phyloP scores from a whole-genome alignment of 2,329 filamentous ascomycete genomes.

The Emmonsiellopsis sp. region DNA sequence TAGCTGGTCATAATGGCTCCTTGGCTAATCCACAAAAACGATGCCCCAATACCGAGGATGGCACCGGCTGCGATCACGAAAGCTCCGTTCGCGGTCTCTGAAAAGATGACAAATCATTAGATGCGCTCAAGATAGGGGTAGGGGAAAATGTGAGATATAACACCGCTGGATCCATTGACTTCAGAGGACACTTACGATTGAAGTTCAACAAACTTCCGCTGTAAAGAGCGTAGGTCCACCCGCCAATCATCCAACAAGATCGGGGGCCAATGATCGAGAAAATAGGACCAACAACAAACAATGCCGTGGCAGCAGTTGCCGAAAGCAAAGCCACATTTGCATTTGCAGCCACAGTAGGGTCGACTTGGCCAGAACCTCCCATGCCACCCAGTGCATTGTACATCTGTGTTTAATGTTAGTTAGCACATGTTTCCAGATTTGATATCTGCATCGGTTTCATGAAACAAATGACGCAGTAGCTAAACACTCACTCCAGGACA shows the following conservation, averaged over 20 bases:
- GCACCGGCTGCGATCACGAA: conserved; percentile 39
- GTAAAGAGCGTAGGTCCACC: conserved; percentile 40
- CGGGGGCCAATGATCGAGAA: conserved; percentile 36
- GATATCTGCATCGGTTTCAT: too few species aligned
- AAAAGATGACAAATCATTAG: not conserved
- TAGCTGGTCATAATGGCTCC: conserved; percentile 43
- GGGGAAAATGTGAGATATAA: too few species aligned
- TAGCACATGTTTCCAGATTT: too few species aligned
- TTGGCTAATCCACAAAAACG: conserved; percentile 39
- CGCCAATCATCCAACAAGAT: conserved; percentile 35
- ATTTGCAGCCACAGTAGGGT: conserved; percentile 38
- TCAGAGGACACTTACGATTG: conserved; percentile 22
- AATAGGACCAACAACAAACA: conserved; percentile 37
- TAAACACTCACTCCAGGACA: conserved; percentile 33
- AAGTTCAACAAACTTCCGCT: conserved; percentile 36
- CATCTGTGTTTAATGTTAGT: conserved; percentile 26
- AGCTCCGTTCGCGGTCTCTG: conserved; percentile 27
- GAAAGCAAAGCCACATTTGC: conserved; percentile 37
- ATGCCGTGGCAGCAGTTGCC: conserved; percentile 33
- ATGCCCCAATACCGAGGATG: conserved; percentile 37
- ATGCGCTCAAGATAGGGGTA: too few species aligned
- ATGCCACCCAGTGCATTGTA: conserved; percentile 40
- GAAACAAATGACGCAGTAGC: not conserved
- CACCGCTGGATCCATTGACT: not conserved
- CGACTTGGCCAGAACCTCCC: conserved; percentile 38